phyloP scores from a whole-genome alignment of 1,284 basidiomycete species.

The Heterobasidion irregulare region DNA sequence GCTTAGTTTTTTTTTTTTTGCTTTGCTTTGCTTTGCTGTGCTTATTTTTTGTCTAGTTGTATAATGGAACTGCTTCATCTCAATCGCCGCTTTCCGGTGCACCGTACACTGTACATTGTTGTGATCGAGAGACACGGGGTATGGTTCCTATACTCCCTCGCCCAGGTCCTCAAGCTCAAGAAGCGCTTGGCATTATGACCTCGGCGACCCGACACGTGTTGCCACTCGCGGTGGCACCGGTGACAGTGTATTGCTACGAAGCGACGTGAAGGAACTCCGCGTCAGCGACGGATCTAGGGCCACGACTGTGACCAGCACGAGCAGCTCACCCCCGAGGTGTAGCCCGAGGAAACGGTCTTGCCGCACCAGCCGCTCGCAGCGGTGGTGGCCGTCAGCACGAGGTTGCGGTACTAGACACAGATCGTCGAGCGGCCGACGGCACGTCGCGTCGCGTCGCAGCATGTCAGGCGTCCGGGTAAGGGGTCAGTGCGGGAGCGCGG shows the following conservation, averaged over 20 bases:
- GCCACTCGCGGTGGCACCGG: background rate
- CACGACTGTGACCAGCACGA: background rate
- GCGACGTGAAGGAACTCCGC: background rate
- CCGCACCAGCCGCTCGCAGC: background rate
- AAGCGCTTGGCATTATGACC: background rate
- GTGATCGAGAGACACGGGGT: no score
- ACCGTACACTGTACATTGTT: no score
- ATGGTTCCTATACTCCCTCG: no score
- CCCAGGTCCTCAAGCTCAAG: no score
- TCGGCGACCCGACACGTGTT: background rate
- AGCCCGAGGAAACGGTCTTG: background rate
- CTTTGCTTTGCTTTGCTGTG: no score
- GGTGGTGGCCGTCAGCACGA: background rate
- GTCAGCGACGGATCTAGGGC: background rate
- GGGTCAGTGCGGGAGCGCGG: no score
- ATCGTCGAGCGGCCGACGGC: background rate
- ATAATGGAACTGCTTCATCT: no score
- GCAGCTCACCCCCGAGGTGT: background rate
- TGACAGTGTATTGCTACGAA: background rate
- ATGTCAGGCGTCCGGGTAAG: no score
- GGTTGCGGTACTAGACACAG: background rate
- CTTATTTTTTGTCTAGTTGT: no score
- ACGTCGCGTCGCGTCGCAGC: no score
- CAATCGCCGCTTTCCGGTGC: no score
- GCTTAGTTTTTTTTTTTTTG: no score